phyloP scores from a whole-genome alignment of 192 early-diverging fungal species.

The Entomortierella parvispora region DNA sequence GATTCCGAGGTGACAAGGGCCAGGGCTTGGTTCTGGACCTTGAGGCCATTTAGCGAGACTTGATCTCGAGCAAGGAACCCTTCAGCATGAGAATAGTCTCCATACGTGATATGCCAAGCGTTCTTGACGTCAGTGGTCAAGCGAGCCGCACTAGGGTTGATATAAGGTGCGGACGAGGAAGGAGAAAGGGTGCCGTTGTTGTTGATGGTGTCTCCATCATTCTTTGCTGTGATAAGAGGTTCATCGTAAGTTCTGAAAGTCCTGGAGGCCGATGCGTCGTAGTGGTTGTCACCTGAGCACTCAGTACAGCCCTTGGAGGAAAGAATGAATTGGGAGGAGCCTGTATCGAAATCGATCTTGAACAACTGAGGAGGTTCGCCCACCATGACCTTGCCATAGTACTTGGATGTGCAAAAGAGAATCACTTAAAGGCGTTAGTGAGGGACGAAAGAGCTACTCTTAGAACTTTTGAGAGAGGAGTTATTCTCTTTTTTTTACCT shows the following conservation, averaged over 20 bases:
- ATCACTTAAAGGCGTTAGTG: neutral
- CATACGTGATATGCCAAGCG: conserved; percentile 26
- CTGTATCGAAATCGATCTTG: conserved; percentile 33
- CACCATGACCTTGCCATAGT: conserved; percentile 14
- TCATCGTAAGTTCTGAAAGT: conserved; percentile 9
- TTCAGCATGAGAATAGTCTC: conserved; percentile 17
- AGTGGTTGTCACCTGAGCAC: conserved; percentile 20
- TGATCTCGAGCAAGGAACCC: conserved; percentile 14
- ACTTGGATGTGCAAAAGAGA: conserved; percentile 13
- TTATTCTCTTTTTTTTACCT: conserved; percentile 15
- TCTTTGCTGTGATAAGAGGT: neutral
- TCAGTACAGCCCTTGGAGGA: conserved; percentile 13
- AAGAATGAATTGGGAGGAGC: conserved; percentile 25
- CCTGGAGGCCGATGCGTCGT: neutral
- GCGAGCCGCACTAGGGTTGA: too few species aligned
- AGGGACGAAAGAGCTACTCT: neutral
- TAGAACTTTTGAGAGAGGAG: too few species aligned
- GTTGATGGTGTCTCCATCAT: too few species aligned
- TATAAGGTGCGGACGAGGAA: neutral
- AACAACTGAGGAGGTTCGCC: conserved; percentile 21
- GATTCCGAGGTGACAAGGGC: conserved; percentile 12
- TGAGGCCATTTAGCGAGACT: conserved; percentile 7
- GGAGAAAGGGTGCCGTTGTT: neutral
- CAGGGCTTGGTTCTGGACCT: neutral
- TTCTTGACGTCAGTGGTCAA: neutral